Conservation (phyloP, 2,329 filamentous ascomycete genomes). For the Botrytis pseudocinerea region DNA sequence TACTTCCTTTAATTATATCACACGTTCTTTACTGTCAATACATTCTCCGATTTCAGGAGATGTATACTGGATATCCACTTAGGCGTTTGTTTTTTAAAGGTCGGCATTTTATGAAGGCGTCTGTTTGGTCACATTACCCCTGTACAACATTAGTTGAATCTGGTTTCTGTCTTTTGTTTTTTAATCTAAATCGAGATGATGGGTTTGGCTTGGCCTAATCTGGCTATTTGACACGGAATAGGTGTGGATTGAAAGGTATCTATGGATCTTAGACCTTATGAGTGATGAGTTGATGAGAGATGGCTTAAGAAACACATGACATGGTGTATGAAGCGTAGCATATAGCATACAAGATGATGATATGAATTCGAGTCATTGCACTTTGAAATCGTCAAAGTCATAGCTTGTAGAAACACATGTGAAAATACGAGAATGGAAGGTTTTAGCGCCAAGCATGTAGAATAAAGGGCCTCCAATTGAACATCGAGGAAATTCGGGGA, state of each 20-base stretch:
- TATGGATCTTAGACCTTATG: slow-evolving; percentile 9
- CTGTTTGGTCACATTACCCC: slow-evolving; percentile 16
- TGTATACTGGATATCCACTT: slow-evolving; percentile 20
- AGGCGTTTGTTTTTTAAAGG: slow-evolving; percentile 17
- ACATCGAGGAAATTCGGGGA: neutral
- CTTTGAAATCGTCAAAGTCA: neutral
- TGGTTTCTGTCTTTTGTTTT: slow-evolving; percentile 16
- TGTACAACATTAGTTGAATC: slow-evolving; percentile 21
- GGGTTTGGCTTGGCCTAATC: slow-evolving; percentile 10
- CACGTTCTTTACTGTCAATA: slow-evolving; percentile 22
- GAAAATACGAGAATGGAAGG: neutral
- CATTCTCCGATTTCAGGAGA: slow-evolving; percentile 11
- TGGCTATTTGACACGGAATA: neutral
- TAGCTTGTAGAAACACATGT: neutral
- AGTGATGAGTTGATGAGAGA: slow-evolving; percentile 14
- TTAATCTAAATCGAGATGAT: slow-evolving; percentile 9
- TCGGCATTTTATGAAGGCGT: slow-evolving; percentile 22
- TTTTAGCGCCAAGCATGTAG: neutral
- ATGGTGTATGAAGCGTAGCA: neutral
- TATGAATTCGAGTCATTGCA: neutral
- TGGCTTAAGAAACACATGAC: neutral
- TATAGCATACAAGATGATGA: neutral
- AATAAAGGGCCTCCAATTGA: neutral
- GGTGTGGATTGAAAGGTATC: neutral
- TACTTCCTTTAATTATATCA: slow-evolving; percentile 57